Base-by-base conservation (phyloP, 805 yeast genomes). In the Starmerella bacillaris region DNA sequence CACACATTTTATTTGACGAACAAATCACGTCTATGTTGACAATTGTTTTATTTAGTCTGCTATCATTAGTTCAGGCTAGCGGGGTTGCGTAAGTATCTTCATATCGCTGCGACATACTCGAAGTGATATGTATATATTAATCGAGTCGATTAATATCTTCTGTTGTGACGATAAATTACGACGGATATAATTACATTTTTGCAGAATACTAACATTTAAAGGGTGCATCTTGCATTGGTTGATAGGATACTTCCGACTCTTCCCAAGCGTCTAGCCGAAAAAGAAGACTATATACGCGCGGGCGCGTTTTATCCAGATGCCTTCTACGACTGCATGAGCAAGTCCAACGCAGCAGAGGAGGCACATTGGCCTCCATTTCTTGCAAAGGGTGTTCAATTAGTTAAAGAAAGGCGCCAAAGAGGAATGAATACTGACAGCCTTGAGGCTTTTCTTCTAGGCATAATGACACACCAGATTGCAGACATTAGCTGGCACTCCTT, bases 301-400 rank as follows among this genome's bases (percentile, higher is more conserved):
- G 83, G 82, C 0, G 63, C 77, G 0, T 74, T 75, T 48, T 70
- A 68, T 46, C 83, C 83, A 0, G 83, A 75, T 49, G 69, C 76
- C 0, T 68, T 73, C 46, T 75, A 75, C 51, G 59, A 66, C 24
- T 75, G 82, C 50, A 53, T 65, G 33, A 70, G 67, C 3, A 46
- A 53, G 18, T 58, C 67, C 3, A 61, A 63, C 8, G 63, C 64
- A 2, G 75, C 78, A 3, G 83, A 75, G 50, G 65, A 57, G 20
- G 59, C 73, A 0, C 82, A 74, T 48, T 74, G 83, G 82, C 79
- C 80, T 0, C 73, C 74, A 1, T 74, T 73, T 46, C 44, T 74
- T 11, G 51, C 56, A 4, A 51, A 53, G 2, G 70, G 73, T 0
- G 64, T 68, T 4, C 42, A 56, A 4, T 53, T 64, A 31, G 68